Percentiles rank a stretch among this genome's conserved stretches.
phyloP scores from a whole-genome alignment of 345 rosid species.

The Pugionium dolabratum region DNA sequence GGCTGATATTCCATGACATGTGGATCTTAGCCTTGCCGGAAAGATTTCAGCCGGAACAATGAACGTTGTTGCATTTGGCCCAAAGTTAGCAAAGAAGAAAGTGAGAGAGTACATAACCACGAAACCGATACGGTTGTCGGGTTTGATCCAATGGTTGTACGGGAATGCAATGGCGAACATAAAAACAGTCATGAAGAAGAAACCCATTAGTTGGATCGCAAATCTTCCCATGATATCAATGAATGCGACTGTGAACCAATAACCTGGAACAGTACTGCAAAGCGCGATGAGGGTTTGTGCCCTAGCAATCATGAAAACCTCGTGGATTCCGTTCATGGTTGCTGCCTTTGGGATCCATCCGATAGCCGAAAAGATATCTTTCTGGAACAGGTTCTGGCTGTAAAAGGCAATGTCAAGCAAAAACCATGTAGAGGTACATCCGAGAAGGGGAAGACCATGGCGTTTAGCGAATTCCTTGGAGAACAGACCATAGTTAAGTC shows the following conservation, averaged over 20 bases:
- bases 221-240: conserved; percentile 62
- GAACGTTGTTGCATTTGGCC: conserved; percentile 73
- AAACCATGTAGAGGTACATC: conserved; percentile 68
- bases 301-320: conserved; percentile 54
- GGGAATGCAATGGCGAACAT: conserved; percentile 73
- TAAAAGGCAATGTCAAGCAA: too few relatives aligned
- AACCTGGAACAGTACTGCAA: conserved; percentile 67
- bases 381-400: too few relatives aligned
- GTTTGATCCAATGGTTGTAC: conserved; percentile 62
- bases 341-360: too few relatives aligned
- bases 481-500: conserved; percentile 51
- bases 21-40: conserved; percentile 70
- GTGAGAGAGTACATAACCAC: conserved; percentile 61
- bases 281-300: conserved; percentile 72
- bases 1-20: conserved; percentile 75
- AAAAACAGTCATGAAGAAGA: conserved; percentile 69
- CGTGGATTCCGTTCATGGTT: too few relatives aligned
- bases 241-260: conserved; percentile 62
- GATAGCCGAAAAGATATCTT: too few relatives aligned
- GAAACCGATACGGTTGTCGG: conserved; percentile 51
- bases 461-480: conserved; percentile 42
- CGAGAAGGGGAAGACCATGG: conserved; percentile 62
- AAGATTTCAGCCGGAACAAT: conserved; percentile 68
- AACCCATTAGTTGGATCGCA: conserved; percentile 58
- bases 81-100: conserved; percentile 74